These are phyloP conservation scores for Straminergon stramineum DNA, from an alignment of 225 moss, liverwort and hornwort species.

Conservation along the genomic window DNA sequence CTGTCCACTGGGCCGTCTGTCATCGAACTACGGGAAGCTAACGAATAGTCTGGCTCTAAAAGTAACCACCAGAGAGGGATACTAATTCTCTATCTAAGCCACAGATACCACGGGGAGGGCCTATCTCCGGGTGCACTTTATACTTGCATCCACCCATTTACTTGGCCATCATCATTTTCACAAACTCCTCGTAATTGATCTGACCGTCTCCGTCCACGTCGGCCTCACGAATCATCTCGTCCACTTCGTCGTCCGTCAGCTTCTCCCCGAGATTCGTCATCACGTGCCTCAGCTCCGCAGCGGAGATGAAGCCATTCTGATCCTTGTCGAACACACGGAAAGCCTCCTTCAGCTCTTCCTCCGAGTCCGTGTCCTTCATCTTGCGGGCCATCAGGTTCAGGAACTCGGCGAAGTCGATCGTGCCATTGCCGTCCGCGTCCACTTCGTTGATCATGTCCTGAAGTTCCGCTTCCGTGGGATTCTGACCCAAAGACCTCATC, in stretches of 20 bases:
- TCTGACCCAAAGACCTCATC: slow-evolving; percentile 55
- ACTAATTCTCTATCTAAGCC: not conserved
- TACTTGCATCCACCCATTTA: not conserved
- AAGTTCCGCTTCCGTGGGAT: slow-evolving; percentile 51
- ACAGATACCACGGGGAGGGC: not conserved
- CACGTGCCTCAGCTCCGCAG: slow-evolving; percentile 50
- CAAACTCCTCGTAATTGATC: slow-evolving; percentile 58
- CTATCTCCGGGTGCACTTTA: not conserved
- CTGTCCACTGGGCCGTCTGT: slow-evolving; percentile 1
- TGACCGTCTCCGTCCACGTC: slow-evolving; percentile 49
- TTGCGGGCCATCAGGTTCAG: slow-evolving; percentile 50
- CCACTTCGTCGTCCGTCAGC: slow-evolving; percentile 51
- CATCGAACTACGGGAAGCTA: slow-evolving; percentile 5
- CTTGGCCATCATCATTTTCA: slow-evolving; percentile 66
- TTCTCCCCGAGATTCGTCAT: slow-evolving; percentile 56
- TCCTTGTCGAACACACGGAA: slow-evolving; percentile 71
- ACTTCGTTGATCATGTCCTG: slow-evolving; percentile 68
- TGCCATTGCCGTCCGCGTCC: slow-evolving; percentile 56
- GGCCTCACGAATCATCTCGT: slow-evolving; percentile 58
- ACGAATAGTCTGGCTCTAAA: not conserved
- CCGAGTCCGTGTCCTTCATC: slow-evolving; percentile 58
- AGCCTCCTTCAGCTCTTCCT: slow-evolving; percentile 58
- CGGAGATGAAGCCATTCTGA: slow-evolving; percentile 52
- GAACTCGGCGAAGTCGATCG: slow-evolving; percentile 59
- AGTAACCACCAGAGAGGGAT: not conserved